Base-by-base conservation (phyloP, 495 filamentous ascomycete genomes). In the Chaetomium cochliodes region DNA sequence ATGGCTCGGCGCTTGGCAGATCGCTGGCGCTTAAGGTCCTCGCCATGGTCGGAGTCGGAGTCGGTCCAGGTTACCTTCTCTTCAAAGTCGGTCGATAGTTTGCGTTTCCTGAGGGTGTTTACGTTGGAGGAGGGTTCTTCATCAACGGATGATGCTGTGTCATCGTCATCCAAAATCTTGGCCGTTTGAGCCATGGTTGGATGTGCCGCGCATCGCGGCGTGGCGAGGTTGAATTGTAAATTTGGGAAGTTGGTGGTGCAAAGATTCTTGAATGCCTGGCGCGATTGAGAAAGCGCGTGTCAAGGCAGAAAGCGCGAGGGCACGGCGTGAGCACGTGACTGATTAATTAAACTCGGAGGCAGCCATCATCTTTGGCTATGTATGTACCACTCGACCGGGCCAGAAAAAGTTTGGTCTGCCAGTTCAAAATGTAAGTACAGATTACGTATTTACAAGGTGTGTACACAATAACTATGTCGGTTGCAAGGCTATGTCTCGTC, bases 61-160 rank as follows among this genome's bases (percentile, higher is more conserved):
- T 77, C 77, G 22, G 76, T 79, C 77, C 78, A 82, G 11, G 65
- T 62, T 30, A 79, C 69, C 56, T 76, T 79, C 41, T 75, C 74
- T 30, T 73, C 65, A 15, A 73, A 58, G 4, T 71, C 70, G 39
- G 49, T 37, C 3, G 58, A 64, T 0, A 62, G 52, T 52, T 77
- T 78, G 41, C 74, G 69, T 52, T 75, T 75, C 12, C 64, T 39
- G 6, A 51, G 59, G 2, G 58, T 22, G 1, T 62, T 60, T 5
- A 26, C 15, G 26, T 16, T 37, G 16, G 22, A n/a, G 26, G 46
- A 2, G 16, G 26, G 13, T 16, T 30, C 18, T 23, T 49, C 5
- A 37, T 57, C 64, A 15, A 52, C 63, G 0, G 64, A 67, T 7
- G 70, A 65, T 0, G 67, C 64, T 1, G 72, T 69, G 6, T 30